Conservation (phyloP, 257 asterid species). For the Echium plantagineum region DNA sequence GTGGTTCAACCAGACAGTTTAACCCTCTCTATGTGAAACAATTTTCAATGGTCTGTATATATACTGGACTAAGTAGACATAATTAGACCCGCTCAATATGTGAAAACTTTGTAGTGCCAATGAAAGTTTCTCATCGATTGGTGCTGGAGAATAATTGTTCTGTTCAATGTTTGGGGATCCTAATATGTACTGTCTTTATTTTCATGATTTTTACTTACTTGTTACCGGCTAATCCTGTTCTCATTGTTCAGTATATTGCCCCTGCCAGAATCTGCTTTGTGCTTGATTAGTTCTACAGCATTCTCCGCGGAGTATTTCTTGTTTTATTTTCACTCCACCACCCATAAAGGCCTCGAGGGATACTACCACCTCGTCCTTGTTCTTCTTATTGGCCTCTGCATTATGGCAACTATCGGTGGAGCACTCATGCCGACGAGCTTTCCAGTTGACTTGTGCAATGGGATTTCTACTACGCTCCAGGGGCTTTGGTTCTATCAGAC, state of each 20-base stretch:
- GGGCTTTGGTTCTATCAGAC: conserved; percentile 99
- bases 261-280: conserved; percentile 65
- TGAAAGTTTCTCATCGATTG: too few relatives aligned
- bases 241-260: conserved; percentile 55
- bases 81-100: too few relatives aligned
- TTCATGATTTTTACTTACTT: too few relatives aligned
- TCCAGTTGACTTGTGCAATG: conserved; percentile 58
- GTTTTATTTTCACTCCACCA: conserved; percentile 88
- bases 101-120: too few relatives aligned
- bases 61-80: too few relatives aligned
- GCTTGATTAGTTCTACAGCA: conserved; percentile 64
- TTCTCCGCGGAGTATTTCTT: conserved; percentile 79
- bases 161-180: too few relatives aligned
- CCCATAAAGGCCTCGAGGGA: conserved; percentile 94
- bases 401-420: conserved; percentile 50
- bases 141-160: too few relatives aligned
- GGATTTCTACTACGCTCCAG: conserved; percentile 71
- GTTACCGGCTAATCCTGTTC: conserved; percentile 6
- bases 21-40: too few relatives aligned
- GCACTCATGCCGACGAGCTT: conserved; percentile 80
- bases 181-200: too few relatives aligned
- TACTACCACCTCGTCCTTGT: conserved; percentile 87
- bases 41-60: too few relatives aligned
- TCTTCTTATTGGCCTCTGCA: conserved; percentile 71
- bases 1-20: too few relatives aligned